These are phyloP conservation scores for Datisca glomerata DNA, from an alignment of 306 rosid genomes.

Conservation along the genomic window DNA sequence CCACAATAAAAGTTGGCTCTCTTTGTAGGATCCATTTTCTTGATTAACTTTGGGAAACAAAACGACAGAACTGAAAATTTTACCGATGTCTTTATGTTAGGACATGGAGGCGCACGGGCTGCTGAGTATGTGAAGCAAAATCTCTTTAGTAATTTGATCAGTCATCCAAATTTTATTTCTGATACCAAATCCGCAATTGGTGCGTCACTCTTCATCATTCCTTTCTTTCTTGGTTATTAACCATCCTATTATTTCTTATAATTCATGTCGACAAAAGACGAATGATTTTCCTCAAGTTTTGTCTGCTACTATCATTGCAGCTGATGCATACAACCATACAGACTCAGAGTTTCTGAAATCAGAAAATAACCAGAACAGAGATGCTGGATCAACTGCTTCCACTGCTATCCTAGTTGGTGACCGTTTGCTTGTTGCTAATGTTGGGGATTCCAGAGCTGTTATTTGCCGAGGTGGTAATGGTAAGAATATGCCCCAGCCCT, in stretches of 20 bases:
- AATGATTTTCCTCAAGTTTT: no score
- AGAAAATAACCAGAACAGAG: slow-evolving; percentile 73
- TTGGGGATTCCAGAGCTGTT: slow-evolving; percentile 92
- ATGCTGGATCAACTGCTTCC: slow-evolving; percentile 98
- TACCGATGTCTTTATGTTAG: slow-evolving; percentile 42
- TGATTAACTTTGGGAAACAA: no score
- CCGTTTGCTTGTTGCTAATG: slow-evolving; percentile 94
- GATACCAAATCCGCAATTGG: slow-evolving; percentile 94
- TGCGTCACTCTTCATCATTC: slow-evolving; percentile 13
- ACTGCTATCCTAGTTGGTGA: slow-evolving; percentile 94
- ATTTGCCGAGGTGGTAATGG: slow-evolving; percentile 88
- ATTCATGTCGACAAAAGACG: no score
- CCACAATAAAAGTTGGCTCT: no score
- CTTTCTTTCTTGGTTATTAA: background rate
- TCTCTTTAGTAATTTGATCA: slow-evolving; percentile 81
- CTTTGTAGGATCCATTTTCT: no score
- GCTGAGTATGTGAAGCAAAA: slow-evolving; percentile 96
- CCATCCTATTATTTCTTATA: background rate
- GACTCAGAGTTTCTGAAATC: slow-evolving; percentile 88
- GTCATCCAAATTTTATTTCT: slow-evolving; percentile 85
- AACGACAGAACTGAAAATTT: no score
- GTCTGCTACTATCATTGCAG: slow-evolving; percentile 27
- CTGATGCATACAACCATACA: slow-evolving; percentile 87
- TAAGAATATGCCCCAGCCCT: slow-evolving; percentile 20
- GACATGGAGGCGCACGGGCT: slow-evolving; percentile 96